Conservation (phyloP, 345 rosid species). For the Erodium maritimum region DNA sequence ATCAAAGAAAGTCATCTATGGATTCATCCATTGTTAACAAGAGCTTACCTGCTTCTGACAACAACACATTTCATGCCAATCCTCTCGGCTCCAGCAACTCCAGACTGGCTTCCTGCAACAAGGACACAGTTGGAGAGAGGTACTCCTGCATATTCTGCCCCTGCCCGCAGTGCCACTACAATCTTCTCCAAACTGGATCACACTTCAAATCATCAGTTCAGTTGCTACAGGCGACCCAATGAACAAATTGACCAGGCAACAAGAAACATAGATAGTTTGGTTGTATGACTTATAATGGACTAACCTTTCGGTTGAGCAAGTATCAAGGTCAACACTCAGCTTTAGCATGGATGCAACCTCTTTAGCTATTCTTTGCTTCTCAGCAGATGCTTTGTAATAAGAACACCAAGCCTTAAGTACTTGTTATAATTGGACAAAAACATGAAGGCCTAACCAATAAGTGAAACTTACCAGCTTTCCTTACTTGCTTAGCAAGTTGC, state of each 20-base stretch:
- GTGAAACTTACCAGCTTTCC: conserved; percentile 49
- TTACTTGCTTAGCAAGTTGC: conserved; percentile 64
- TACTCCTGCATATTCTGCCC: conserved; percentile 56
- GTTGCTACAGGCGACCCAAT: too few species aligned
- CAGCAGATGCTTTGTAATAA: conserved; percentile 46
- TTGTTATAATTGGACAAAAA: conserved; percentile 6
- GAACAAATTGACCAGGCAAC: not conserved
- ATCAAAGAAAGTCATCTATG: too few species aligned
- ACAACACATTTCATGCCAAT: conserved; percentile 85
- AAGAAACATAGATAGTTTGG: not conserved
- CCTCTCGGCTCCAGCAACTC: conserved; percentile 63
- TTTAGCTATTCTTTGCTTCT: conserved; percentile 78
- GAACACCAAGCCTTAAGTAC: conserved; percentile 8
- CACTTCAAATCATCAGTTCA: not conserved
- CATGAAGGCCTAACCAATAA: conserved; percentile 4
- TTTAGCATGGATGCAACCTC: conserved; percentile 86
- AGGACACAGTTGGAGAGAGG: conserved; percentile 58
- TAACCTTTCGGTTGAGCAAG: conserved; percentile 71
- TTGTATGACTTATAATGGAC: not conserved
- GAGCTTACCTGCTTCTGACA: conserved; percentile 67
- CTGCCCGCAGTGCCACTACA: conserved; percentile 78
- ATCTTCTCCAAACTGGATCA: conserved; percentile 52
- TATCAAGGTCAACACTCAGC: conserved; percentile 65
- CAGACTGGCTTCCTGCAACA: conserved; percentile 73
- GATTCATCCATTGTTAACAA: too few species aligned